Evolutionary conservation across 768 basidiomycete genomes (phyloP).

Genomic region (Boletus edulis): DNA sequence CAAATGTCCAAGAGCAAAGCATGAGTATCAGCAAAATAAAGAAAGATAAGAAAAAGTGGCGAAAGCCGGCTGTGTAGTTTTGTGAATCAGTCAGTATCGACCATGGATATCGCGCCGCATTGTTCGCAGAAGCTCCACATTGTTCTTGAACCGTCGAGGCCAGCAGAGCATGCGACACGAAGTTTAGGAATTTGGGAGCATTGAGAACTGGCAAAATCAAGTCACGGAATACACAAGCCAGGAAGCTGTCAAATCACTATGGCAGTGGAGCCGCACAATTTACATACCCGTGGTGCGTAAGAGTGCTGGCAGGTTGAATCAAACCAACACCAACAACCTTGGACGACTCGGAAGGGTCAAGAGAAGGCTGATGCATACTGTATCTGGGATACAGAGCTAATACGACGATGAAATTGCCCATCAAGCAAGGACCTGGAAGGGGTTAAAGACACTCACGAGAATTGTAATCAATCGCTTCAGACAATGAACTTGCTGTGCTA

Average conservation of each 20-base stretch:
- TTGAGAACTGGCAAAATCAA: constrained; percentile 42
- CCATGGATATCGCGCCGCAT: constrained; percentile 87
- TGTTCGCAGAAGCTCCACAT: constrained; percentile 91
- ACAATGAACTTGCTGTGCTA: constrained; percentile 54
- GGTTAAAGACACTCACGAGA: constrained; percentile 43
- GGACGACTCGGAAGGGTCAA: constrained; percentile 47
- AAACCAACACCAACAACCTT: constrained; percentile 61
- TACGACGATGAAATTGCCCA: not conserved
- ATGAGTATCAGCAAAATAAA: constrained; percentile 35
- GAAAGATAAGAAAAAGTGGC: constrained; percentile 24
- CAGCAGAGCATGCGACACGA: constrained; percentile 72
- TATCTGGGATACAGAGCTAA: constrained; percentile 56
- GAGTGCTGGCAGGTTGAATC: constrained; percentile 59
- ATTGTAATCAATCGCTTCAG: constrained; percentile 43
- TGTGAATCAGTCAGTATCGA: constrained; percentile 59
- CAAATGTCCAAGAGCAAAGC: constrained; percentile 18
- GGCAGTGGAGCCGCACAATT: not conserved
- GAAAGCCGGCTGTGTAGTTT: constrained; percentile 2
- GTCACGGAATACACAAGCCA: constrained; percentile 9
- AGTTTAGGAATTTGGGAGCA: constrained; percentile 84
- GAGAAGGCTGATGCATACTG: constrained; percentile 58
- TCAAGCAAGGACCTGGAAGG: not conserved
- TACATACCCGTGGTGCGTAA: constrained; percentile 73
- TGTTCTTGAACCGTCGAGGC: constrained; percentile 61
- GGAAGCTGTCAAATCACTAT: constrained; percentile 12